phyloP scores from a whole-genome alignment of 176 grass and related monocot genomes.

The Rhipidocladum racemiflorum region DNA sequence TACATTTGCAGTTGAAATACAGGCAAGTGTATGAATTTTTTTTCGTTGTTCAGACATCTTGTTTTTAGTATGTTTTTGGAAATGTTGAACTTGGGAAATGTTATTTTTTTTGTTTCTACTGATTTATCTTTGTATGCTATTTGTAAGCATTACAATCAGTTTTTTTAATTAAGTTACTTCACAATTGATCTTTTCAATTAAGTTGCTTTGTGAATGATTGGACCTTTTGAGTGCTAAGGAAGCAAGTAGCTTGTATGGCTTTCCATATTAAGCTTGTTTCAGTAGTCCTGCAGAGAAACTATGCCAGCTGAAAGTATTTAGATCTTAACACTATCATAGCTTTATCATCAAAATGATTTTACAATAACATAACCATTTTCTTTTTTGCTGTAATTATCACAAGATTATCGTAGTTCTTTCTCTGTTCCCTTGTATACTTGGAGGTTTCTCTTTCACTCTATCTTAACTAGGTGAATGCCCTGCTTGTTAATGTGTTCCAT shows the following conservation, averaged over 20 bases:
- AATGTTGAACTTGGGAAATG: neutral
- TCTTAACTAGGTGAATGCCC: neutral
- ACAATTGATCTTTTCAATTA: neutral
- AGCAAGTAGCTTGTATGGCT: neutral
- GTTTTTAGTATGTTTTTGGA: neutral
- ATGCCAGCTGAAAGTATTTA: neutral
- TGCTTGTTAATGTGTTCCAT: neutral
- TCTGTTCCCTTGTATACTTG: neutral
- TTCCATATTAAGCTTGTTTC: neutral
- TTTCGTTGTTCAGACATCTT: neutral
- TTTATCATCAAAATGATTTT: neutral
- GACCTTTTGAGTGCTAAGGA: neutral
- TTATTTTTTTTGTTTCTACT: neutral
- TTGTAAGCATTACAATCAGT: neutral
- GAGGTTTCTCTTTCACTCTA: neutral
- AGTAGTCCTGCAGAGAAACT: neutral
- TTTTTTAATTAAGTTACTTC: neutral
- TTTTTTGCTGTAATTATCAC: neutral
- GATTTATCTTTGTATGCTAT: conserved; percentile 22
- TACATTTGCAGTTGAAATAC: conserved; percentile 84
- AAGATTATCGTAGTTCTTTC: neutral
- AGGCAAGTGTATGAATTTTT: conserved; percentile 47
- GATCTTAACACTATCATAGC: neutral
- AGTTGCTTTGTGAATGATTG: neutral
- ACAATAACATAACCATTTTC: neutral